Evolutionary conservation across 2,329 filamentous ascomycete genomes (phyloP), one percentile per base, ranked within the genome.

Genomic region (Penicillium vulpinum): DNA sequence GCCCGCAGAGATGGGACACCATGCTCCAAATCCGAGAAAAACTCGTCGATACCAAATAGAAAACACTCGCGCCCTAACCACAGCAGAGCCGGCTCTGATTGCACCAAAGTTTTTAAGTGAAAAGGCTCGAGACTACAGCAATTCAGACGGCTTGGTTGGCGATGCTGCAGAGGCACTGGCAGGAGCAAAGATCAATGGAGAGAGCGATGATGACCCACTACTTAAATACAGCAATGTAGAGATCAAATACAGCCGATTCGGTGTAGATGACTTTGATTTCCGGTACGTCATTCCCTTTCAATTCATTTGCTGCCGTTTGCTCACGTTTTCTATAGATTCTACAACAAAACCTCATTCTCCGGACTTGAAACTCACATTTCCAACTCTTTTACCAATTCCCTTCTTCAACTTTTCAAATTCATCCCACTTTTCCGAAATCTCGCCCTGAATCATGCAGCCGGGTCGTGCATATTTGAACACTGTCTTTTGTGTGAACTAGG

Each of bases 181-280:
- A n/a, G 85, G 88, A 36, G 79, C 85, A 54, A 87, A 89, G 53
- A 79, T 93, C 4, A 88, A 90, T 60, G 82, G 81, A 39, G 88
- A 88, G 62, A 84, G 88, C 54, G 89, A 91, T 62, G 85, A 89
- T 39, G 92, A 96, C 55, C 89, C 94, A 5, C 89, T 93, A 22
- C 84, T 90, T 9, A 91, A 94, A 79, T 99, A 99, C 73, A 88
- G 90, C 62, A 92, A 92, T 67, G 90, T 97, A 11, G 93, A 97
- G 73, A 99, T 99, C 77, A 97, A 97, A 73, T 99, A 97, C 79
- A 97, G 93, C 81, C 95, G 92, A 71, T 99, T 97, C 74, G 94
- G 94, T 21, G 92, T 99, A n/a, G 93, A 97, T 68, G 95, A 99
- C 74, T 99, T 99, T 73, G 94, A 99, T 74, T 99, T 99, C 76